These are phyloP conservation scores for Penicillium macrosclerotiorum DNA, from an alignment of 495 filamentous ascomycete species.

Conservation along the genomic window DNA sequence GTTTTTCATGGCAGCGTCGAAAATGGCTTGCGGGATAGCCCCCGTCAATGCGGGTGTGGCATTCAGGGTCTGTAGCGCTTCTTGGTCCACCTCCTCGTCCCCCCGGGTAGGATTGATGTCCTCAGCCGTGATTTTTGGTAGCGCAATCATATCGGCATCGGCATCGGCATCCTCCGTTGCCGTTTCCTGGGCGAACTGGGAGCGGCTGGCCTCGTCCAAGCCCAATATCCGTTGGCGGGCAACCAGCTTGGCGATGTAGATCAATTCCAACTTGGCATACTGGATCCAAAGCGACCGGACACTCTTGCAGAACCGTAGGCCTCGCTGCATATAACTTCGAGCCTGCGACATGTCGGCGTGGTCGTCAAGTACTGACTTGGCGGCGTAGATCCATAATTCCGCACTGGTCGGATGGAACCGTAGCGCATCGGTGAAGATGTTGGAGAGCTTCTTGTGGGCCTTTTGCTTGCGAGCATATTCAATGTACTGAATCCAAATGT, in stretches of 20 bases:
- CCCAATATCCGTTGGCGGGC: conserved; percentile 66
- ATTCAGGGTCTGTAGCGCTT: conserved; percentile 60
- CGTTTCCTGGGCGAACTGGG: too few species aligned
- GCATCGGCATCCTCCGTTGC: conserved; percentile 41
- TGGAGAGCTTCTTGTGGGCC: conserved; percentile 74
- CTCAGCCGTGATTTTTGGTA: conserved; percentile 62
- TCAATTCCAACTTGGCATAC: conserved; percentile 89
- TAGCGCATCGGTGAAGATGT: conserved; percentile 72
- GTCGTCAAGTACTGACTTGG: conserved; percentile 68
- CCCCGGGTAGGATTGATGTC: conserved; percentile 61
- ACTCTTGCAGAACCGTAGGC: conserved; percentile 79
- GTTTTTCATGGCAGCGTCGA: conserved; percentile 81
- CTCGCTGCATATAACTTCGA: conserved; percentile 83
- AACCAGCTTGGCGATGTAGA: conserved; percentile 80
- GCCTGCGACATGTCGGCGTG: conserved; percentile 83
- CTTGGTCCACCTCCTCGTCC: conserved; percentile 49
- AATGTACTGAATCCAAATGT: conserved; percentile 91
- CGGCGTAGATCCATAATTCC: conserved; percentile 86
- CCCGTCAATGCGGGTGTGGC: conserved; percentile 81
- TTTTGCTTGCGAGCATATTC: conserved; percentile 74
- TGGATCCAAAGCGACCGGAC: conserved; percentile 76
- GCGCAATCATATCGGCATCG: conserved; percentile 55
- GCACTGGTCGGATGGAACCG: conserved; percentile 81
- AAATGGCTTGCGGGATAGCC: conserved; percentile 89
- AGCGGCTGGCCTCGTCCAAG: conserved; percentile 55